phyloP scores from a whole-genome alignment of 129 eudicot genomes.

The Rutidosis leptorrhynchoides region DNA sequence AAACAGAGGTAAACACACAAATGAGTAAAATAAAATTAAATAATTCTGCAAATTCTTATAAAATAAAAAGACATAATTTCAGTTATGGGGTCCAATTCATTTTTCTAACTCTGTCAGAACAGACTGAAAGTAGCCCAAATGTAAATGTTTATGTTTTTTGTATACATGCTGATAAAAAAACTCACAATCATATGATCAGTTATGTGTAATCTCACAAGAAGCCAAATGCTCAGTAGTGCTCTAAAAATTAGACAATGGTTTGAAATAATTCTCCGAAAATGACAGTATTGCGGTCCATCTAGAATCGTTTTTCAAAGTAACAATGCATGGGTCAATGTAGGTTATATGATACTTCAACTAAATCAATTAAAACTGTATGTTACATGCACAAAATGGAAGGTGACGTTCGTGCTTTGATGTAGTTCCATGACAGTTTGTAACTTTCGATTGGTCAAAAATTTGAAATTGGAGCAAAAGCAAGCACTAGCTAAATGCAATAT shows the following conservation, averaged over 20 bases:
- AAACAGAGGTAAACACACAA: slow-evolving; percentile 5
- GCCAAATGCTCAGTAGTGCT: neutral
- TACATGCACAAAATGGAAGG: slow-evolving; percentile 28
- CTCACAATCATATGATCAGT: slow-evolving; percentile 13
- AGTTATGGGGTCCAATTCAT: too few relatives aligned
- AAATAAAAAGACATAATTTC: slow-evolving; percentile 35
- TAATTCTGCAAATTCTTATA: slow-evolving; percentile 24
- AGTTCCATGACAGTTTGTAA: slow-evolving; percentile 21
- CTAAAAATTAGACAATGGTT: neutral
- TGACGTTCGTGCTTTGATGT: slow-evolving; percentile 31
- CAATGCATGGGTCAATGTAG: slow-evolving; percentile 29
- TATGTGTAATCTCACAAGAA: slow-evolving; percentile 6
- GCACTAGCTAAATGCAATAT: slow-evolving; percentile 26
- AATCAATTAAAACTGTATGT: slow-evolving; percentile 32
- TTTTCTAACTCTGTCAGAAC: neutral
- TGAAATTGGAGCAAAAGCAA: slow-evolving; percentile 29
- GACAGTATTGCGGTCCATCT: slow-evolving; percentile 28
- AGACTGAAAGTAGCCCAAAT: neutral
- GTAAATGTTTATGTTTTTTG: neutral
- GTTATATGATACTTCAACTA: slow-evolving; percentile 13
- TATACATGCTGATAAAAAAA: neutral
- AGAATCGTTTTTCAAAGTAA: slow-evolving; percentile 22
- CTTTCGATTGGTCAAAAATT: slow-evolving; percentile 2
- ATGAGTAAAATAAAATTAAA: slow-evolving; percentile 31
- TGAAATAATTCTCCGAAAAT: slow-evolving; percentile 16